Conservation (phyloP, 225 moss, liverwort and hornwort genomes). For the Polytrichum commune region DNA sequence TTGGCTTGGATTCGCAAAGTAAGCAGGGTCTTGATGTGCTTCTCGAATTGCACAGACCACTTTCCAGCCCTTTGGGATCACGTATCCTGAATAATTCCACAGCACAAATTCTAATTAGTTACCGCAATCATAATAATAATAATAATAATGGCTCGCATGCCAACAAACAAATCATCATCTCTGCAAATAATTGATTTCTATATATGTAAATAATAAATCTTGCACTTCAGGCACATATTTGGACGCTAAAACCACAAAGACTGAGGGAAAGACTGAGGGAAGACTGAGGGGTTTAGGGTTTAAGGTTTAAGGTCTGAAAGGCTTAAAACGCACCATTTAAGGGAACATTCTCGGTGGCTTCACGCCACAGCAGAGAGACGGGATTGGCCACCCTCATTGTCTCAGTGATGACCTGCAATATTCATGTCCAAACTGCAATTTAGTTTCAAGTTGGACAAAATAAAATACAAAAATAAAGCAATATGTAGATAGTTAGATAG, state of each 20-base stretch:
- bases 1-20: constrained; percentile 10
- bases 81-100: constrained; percentile 9
- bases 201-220: not conserved
- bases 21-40: constrained; percentile 21
- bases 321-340: constrained; percentile 15
- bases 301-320: not conserved
- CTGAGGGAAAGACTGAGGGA: too few species aligned
- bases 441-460: too few species aligned
- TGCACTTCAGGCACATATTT: too few species aligned
- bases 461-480: too few species aligned
- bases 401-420: constrained; percentile 28
- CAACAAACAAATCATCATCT: not conserved
- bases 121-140: not conserved
- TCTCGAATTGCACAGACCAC: constrained; percentile 27
- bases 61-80: constrained; percentile 31
- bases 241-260: too few species aligned
- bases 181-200: not conserved
- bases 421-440: too few species aligned
- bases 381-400: constrained; percentile 30
- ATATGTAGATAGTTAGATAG: too few species aligned
- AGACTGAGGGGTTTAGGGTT: too few species aligned
- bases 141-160: not conserved
- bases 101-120: not conserved
- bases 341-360: constrained; percentile 22
- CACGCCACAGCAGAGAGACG: constrained; percentile 31